phyloP scores from a whole-genome alignment of 2,329 filamentous ascomycete genomes.

The Talaromyces sp. region DNA sequence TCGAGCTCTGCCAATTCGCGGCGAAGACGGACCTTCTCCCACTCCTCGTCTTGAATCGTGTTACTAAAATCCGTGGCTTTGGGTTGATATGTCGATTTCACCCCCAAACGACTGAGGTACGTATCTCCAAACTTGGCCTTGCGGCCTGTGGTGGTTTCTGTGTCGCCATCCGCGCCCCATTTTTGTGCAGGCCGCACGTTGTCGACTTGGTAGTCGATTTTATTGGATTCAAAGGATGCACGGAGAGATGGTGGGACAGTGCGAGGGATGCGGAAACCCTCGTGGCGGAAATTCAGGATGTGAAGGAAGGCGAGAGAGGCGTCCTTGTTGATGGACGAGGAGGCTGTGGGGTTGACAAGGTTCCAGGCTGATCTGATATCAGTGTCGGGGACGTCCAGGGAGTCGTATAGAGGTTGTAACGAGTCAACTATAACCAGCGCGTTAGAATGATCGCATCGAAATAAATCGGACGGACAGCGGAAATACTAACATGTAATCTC shows the following conservation, averaged over 20 bases:
- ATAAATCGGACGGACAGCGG: not conserved
- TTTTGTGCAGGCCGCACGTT: slow-evolving; percentile 67
- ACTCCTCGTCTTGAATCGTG: slow-evolving; percentile 82
- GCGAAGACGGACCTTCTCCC: slow-evolving; percentile 94
- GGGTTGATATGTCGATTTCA: slow-evolving; percentile 73
- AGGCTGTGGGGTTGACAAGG: slow-evolving; percentile 86
- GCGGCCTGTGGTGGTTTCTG: slow-evolving; percentile 76
- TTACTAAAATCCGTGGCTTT: slow-evolving; percentile 86
- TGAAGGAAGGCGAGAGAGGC: slow-evolving; percentile 92
- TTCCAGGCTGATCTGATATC: slow-evolving; percentile 95
- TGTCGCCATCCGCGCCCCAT: slow-evolving; percentile 72
- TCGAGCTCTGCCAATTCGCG: slow-evolving; percentile 89
- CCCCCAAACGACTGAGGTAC: slow-evolving; percentile 84
- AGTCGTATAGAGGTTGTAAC: slow-evolving; percentile 78
- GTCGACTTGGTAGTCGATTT: slow-evolving; percentile 94
- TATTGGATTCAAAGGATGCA: slow-evolving; percentile 86
- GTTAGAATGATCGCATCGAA: not conserved
- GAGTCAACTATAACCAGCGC: slow-evolving; percentile 59
- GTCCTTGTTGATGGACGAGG: slow-evolving; percentile 84
- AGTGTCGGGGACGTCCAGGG: slow-evolving; percentile 62
- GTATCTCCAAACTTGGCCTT: slow-evolving; percentile 98
- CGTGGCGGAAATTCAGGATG: slow-evolving; percentile 92
- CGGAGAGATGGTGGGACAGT: slow-evolving; percentile 88
- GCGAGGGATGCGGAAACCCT: slow-evolving; percentile 90
- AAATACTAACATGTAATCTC: slow-evolving; percentile 67